Evolutionary conservation across 2,329 filamentous ascomycete species (phyloP), one percentile per base, ranked within the genome.

Genomic region (Diaporthe destruens): DNA sequence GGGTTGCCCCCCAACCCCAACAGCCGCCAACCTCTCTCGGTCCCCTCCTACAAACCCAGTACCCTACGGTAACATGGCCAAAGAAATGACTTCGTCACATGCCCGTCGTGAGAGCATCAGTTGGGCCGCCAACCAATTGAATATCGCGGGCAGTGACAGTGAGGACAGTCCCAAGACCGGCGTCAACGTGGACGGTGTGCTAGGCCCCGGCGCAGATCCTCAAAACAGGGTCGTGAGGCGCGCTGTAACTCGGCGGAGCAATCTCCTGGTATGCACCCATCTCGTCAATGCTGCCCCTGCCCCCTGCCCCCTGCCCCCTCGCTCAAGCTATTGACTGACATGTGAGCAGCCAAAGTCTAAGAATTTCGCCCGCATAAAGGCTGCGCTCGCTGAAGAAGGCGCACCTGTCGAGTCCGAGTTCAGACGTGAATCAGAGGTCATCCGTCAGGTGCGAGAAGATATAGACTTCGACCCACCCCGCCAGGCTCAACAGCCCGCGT

Each of bases 371-470:
- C 92, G 96, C 14, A 98, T 99, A 76, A 91, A 94, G 74, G 96
- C 96, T 11, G 95, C 95, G 4, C 87, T 99, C 0, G 87, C 94
- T 72, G 96, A 99, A 83, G 96, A 99, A 83, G 89, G 90, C 20
- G 91, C 95, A 0, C 96, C 96, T 0, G 87, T 97, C 12, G 96
- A 99, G 77, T 92, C 93, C 54, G 96, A 99, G 81, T 91, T 94
- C 72, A 92, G 93, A 68, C 92, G 95, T 51, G 96, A 99, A 85
- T 95, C 96, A 49, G 96, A 98, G 82, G 96, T 98, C 6, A 94
- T 99, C 75, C 93, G 94, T 66, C 96, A 98, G 82, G 95, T 98
- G 36, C 93, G 95, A 54, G 96, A 98, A 81, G 95, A 98, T 78
- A 88, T 92, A 75, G 90, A 91, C 63, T 83, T 91, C 18, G 88